Base-by-base conservation (phyloP, 495 filamentous ascomycete species). In the Extremus antarcticus region DNA sequence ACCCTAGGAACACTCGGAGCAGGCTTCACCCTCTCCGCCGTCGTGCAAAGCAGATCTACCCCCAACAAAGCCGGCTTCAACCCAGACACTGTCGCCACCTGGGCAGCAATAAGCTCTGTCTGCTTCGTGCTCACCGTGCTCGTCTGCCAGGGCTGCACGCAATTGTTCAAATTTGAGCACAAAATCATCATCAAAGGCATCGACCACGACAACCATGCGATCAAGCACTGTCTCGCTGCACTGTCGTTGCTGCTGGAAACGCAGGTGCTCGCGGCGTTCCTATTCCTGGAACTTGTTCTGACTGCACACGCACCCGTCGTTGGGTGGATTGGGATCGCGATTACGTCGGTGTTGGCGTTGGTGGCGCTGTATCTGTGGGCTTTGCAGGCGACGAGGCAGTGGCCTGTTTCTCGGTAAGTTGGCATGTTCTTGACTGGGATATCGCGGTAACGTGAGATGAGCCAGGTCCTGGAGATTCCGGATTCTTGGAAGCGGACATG, bases 261-360 rank as follows among this genome's bases (percentile, higher is more conserved):
- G 13, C 46, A 23, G 23, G 46, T 48, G 20, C 46, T 48, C 7
- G 46, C 11, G 11, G 46, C 46, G 3, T 48, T 48, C 17, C 23
- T 48, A 21, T 48, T 48, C 23, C 46, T 48, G 46, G 46, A 48
- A n/a, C 24, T 48, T 7, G 46, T 48, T 10, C 17, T 48, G 19
- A 25, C 23, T 3, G 46, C 46, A 21, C 46, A 25, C 17, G 17
- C 23, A 17, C 46, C 46, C 11, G 23, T 48, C 2, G 46, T 48
- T 3, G 46, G 46, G 4, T 48, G 46, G 46, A 17, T 25, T 3
- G 46, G 46, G 8, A 25, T 48, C 9, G 46, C 11, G 19, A n/a
- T 48, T 48, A 48, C 46, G 19, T 3, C 10, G 19, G 17, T 23
- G 13, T 48, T 48, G 46, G 46, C 20, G 46, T 10, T 25, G 19